A percentile compares a stretch with the other conserved stretches of the same genome.
These are phyloP conservation scores for Picochlorum sp. DNA, from an alignment of 139 green algal genomes.

Conservation along the genomic window DNA sequence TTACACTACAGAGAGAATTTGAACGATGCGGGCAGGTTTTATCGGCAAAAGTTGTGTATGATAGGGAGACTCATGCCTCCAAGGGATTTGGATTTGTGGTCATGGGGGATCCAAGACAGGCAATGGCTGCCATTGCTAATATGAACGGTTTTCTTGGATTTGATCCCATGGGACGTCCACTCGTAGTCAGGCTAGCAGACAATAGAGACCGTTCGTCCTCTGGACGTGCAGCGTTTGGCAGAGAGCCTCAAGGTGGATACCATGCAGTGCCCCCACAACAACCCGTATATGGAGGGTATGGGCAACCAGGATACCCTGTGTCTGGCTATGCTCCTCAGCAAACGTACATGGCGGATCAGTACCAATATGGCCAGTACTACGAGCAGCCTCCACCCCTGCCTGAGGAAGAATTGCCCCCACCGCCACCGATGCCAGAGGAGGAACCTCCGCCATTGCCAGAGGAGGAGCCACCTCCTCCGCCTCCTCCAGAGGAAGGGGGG, in stretches of 20 bases:
- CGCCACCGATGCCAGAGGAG: background rate
- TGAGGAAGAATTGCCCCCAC: background rate
- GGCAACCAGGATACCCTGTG: background rate
- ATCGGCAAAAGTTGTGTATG: constrained; percentile 36
- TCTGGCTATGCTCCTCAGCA: background rate
- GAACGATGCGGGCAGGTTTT: constrained; percentile 31
- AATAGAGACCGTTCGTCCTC: background rate
- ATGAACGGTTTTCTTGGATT: constrained; percentile 27
- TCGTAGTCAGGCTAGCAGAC: constrained; percentile 21
- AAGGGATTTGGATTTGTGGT: constrained; percentile 57
- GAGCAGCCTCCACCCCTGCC: background rate
- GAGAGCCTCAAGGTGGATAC: constrained; percentile 1
- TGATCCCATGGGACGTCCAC: constrained; percentile 3
- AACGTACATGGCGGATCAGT: constrained; percentile 6
- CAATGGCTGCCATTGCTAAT: constrained; percentile 17
- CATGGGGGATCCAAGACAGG: constrained; percentile 21
- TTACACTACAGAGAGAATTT: constrained; percentile 22
- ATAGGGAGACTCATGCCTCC: constrained; percentile 34
- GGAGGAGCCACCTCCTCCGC: background rate
- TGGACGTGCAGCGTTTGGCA: background rate
- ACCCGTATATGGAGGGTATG: background rate
- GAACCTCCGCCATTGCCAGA: constrained; percentile 11
- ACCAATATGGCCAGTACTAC: background rate
- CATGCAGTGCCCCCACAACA: background rate
- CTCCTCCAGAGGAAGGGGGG: constrained; percentile 14